Evolutionary conservation across 352 stramenopile genomes (phyloP), one percentile per base, ranked within the genome.

Genomic region (Phytophthora litchii): DNA sequence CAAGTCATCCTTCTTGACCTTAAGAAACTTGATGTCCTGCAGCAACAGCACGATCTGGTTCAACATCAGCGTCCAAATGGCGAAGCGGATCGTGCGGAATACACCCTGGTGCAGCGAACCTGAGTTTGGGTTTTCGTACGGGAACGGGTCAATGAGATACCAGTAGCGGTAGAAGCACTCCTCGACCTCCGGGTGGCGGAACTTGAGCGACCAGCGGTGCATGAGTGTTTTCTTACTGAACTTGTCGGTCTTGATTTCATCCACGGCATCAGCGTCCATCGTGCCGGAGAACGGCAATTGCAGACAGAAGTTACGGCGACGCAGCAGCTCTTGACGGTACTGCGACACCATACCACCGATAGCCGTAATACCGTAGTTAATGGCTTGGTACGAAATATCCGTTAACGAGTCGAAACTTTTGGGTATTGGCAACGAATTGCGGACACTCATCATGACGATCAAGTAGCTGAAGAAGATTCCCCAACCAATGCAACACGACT

Each of bases 131-230:
- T 93, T 90, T 54, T 93, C 81, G 51, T 89, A 93, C 50, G 83
- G 83, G 53, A 89, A 90, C 48, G 83, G 79, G 53, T 93, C 83
- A 41, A 93, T 93, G n/a, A 93, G 69, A 65, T 93, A 93, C 83
- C 83, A 93, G 60, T 90, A 86, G 7, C 76, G 69, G 67, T 89
- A 93, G 62, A 93, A 93, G 47, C 71, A 84, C 53, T 93, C 83
- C 47, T 93, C 83, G 36, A 93, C 78, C 34, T 83, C 75, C 0
- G 76, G 75, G 65, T 93, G 70, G 46, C 76, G 77, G 58, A 93
- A 93, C 40, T 83, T 83, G 31, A 85, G 77, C 32, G 78, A 89
- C 70, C 71, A 89, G 17, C 48, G 40, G 50, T 90, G 75, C 78
- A 90, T 83, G 17, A 93, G 75, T 25, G 60, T 63, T 38, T 74